phyloP scores from a whole-genome alignment of 441 rosid species.

The Syzygium malaccense region DNA sequence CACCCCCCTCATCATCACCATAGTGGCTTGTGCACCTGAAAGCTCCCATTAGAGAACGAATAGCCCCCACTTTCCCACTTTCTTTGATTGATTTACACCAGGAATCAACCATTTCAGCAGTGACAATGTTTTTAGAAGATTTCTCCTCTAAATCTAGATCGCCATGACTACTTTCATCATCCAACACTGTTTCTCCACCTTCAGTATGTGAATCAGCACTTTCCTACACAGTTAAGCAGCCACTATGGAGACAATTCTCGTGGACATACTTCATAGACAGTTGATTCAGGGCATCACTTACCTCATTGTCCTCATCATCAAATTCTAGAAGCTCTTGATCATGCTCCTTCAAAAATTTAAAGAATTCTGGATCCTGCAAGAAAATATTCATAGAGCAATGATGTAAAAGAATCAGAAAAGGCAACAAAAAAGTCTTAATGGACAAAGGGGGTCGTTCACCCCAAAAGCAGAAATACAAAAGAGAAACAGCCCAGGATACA shows the following conservation, averaged over 20 bases:
- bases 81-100: slow-evolving; percentile 62
- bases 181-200: slow-evolving; percentile 23
- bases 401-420: not conserved
- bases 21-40: slow-evolving; percentile 89
- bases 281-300: slow-evolving; percentile 16
- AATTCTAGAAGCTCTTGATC: slow-evolving; percentile 71
- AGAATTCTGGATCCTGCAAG: slow-evolving; percentile 85
- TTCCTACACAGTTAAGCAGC: slow-evolving; percentile 37
- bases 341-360: slow-evolving; percentile 60
- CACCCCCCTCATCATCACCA: slow-evolving; percentile 79
- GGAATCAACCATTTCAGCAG: slow-evolving; percentile 66
- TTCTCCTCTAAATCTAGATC: slow-evolving; percentile 19
- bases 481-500: not conserved
- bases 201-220: slow-evolving; percentile 47
- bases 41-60: slow-evolving; percentile 77
- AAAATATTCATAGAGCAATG: not conserved
- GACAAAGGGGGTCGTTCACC: not conserved
- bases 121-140: slow-evolving; percentile 41
- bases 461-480: not conserved
- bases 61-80: slow-evolving; percentile 50
- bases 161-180: slow-evolving; percentile 12
- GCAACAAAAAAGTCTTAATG: not conserved
- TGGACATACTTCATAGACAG: not conserved
- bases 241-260: not conserved
- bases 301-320: slow-evolving; percentile 63